phyloP scores from a whole-genome alignment of 129 eudicot species.

The Escallonia rubra region DNA sequence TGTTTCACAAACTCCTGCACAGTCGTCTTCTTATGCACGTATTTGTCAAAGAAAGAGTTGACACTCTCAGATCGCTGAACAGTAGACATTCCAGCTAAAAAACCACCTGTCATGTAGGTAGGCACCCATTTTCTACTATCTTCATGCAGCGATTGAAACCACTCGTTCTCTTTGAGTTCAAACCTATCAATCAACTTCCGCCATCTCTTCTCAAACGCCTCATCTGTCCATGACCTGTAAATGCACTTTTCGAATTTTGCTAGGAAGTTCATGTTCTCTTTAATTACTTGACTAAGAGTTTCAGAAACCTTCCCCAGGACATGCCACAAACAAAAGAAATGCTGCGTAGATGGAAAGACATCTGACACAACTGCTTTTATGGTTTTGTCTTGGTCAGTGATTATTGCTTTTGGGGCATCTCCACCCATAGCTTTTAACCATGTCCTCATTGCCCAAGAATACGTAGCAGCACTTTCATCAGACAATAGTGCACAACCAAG shows the following conservation, averaged over 20 bases:
- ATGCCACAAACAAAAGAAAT: slow-evolving; percentile 74
- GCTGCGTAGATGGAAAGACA: slow-evolving; percentile 63
- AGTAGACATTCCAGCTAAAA: slow-evolving; percentile 84
- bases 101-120: slow-evolving; percentile 48
- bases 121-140: slow-evolving; percentile 82
- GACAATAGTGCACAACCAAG: slow-evolving; percentile 87
- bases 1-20: slow-evolving; percentile 68
- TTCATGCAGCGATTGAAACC: slow-evolving; percentile 60
- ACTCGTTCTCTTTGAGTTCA: slow-evolving; percentile 66
- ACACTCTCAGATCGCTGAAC: slow-evolving; percentile 81
- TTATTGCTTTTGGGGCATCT: slow-evolving; percentile 56
- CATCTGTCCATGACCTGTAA: slow-evolving; percentile 68
- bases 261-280: slow-evolving; percentile 62
- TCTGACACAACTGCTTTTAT: slow-evolving; percentile 49
- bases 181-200: slow-evolving; percentile 46
- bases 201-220: slow-evolving; percentile 89
- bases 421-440: slow-evolving; percentile 92
- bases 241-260: slow-evolving; percentile 69
- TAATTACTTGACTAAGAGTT: slow-evolving; percentile 45
- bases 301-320: slow-evolving; percentile 69
- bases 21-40: slow-evolving; percentile 75
- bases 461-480: slow-evolving; percentile 61
- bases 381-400: slow-evolving; percentile 64
- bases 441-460: slow-evolving; percentile 74
- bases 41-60: slow-evolving; percentile 86